Base-by-base conservation (phyloP, 2,329 filamentous ascomycete genomes). In the Ploettnerulaceae sp. region DNA sequence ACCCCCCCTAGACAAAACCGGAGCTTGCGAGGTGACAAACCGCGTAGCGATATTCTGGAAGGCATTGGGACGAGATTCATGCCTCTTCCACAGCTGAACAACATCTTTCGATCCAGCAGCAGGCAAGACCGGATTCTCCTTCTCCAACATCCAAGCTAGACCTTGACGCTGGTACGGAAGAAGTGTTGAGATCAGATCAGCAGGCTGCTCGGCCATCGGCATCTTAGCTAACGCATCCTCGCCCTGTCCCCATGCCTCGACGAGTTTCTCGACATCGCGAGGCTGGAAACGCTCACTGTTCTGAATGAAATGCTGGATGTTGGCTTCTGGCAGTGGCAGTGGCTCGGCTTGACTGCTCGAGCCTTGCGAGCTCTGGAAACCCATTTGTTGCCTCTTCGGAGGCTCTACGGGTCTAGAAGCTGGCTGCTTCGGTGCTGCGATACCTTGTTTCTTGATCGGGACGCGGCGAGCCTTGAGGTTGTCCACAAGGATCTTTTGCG, bases 141-240 rank as follows among this genome's bases (percentile, higher is more conserved):
- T 88, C 6, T 80, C 72, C 14, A 81, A 70, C 76, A 95, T 79
- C 89, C 89, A 95, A 12, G 82, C 80, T 29, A 95, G 69, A 5
- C 87, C 89, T 64, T 80, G 79, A 38, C 79, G 76, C 61, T 95
- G 89, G 65, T 94, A 93, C 1, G 87, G 84, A 48, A 95, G 72
- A 38, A 95, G 70, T 29, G 76, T 69, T 0, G 88, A 85, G 18
- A 74, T 69, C 32, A 95, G 69, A 5, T 71, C 68, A 5, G 69
- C 58, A 0, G 89, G 89, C 55, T 89, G 85, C 3, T 76, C 65
- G 2, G 83, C 86, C 71, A 79, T 78, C 0, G 86, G 83, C 79
- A 95, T 79, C 33, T 78, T 76, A 5, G 77, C 75, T 43, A 95
- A 68, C 12, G 82, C 72, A 1, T 81, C 74, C 66, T 95, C 88